phyloP scores from a whole-genome alignment of 2,329 filamentous ascomycete species.

The Monilinia fructigena region DNA sequence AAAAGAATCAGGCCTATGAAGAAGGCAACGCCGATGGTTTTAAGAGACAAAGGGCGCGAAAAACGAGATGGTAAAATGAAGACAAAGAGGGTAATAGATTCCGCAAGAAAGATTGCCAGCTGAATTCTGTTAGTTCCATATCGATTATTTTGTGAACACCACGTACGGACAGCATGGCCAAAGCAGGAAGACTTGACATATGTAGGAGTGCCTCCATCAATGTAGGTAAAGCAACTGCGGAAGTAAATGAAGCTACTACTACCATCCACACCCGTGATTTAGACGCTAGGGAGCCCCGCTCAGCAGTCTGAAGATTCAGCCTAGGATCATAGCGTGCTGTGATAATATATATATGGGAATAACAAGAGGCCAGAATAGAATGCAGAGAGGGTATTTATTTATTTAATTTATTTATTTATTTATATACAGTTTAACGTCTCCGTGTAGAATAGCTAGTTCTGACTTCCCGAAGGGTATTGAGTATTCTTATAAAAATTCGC shows the following conservation, averaged over 20 bases:
- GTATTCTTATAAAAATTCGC: no score
- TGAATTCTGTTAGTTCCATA: slow-evolving; percentile 23
- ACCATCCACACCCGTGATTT: slow-evolving; percentile 29
- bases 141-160: background rate
- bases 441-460: no score
- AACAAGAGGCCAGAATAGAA: background rate
- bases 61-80: background rate
- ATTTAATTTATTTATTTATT: no score
- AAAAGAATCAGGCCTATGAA: slow-evolving; percentile 29
- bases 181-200: slow-evolving; percentile 34
- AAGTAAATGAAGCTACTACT: slow-evolving; percentile 29
- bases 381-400: no score
- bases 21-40: slow-evolving; percentile 25
- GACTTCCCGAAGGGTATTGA: no score
- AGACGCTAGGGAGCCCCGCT: background rate
- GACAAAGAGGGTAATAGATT: slow-evolving; percentile 29
- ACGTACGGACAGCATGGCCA: slow-evolving; percentile 38
- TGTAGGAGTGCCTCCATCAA: slow-evolving; percentile 34
- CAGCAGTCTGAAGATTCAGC: background rate
- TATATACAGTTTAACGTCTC: no score
- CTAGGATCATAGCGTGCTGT: background rate
- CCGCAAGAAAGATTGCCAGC: slow-evolving; percentile 32
- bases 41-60: slow-evolving; percentile 21
- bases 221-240: slow-evolving; percentile 33
- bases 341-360: background rate